Evolutionary conservation across 371 early-diverging fungal species (phyloP).

Genomic region (Rhizopus delemar): DNA sequence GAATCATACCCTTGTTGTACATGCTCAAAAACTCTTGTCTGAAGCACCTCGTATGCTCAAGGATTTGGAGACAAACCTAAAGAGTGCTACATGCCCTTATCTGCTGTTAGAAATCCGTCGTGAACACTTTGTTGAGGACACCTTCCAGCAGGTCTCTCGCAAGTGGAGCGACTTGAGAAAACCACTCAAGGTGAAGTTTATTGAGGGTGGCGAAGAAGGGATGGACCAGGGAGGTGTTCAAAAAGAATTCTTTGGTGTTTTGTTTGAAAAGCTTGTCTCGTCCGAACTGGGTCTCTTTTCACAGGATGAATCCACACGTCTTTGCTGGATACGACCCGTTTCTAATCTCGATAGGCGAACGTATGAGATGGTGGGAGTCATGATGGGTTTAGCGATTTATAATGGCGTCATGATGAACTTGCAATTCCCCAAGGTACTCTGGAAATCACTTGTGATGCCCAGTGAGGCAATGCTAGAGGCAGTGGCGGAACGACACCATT

Average conservation of each 20-base stretch:
- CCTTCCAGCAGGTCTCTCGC: constrained; percentile 62
- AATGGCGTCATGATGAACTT: constrained; percentile 90
- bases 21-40: constrained; percentile 70
- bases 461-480: constrained; percentile 44
- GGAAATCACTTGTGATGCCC: constrained; percentile 58
- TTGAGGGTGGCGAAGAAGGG: constrained; percentile 83
- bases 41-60: constrained; percentile 50
- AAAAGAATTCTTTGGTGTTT: constrained; percentile 93
- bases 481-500: constrained; percentile 16
- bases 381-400: constrained; percentile 93
- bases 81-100: constrained; percentile 72
- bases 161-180: constrained; percentile 71
- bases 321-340: constrained; percentile 87
- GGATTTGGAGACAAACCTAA: constrained; percentile 39
- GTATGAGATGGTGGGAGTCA: constrained; percentile 89
- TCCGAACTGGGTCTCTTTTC: constrained; percentile 70
- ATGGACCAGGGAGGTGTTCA: constrained; percentile 96
- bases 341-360: constrained; percentile 34
- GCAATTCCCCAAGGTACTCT: constrained; percentile 89
- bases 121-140: constrained; percentile 67
- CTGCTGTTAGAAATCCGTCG: constrained; percentile 77
- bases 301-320: constrained; percentile 64
- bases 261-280: constrained; percentile 87
- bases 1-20: constrained; percentile 69
- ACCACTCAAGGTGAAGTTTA: constrained; percentile 80